Evolutionary conservation across 768 basidiomycete species (phyloP).

Genomic region (Multifurca ochricompacta): DNA sequence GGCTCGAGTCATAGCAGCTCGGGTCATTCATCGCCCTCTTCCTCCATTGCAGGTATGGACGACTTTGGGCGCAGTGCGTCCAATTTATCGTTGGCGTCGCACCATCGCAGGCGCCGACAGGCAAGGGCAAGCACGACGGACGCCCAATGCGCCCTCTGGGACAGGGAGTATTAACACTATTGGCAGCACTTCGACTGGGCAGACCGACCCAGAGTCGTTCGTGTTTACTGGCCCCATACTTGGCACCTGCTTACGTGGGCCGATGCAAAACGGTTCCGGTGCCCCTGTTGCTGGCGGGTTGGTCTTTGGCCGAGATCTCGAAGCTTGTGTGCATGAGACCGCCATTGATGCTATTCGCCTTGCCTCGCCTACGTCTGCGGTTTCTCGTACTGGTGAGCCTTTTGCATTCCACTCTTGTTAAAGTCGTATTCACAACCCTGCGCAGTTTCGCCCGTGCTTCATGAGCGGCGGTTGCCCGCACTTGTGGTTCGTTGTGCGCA

Average conservation of each 20-base stretch:
- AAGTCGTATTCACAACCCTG: neutral
- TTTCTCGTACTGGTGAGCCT: constrained; percentile 1
- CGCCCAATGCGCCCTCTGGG: constrained; percentile 54
- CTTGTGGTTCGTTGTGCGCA: constrained; percentile 77
- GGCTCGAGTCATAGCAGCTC: constrained; percentile 4
- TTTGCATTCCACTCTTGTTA: constrained; percentile 9
- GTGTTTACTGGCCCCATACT: constrained; percentile 39
- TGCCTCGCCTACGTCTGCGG: constrained; percentile 5
- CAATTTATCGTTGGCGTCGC: constrained; percentile 17
- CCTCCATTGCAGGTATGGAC: constrained; percentile 20
- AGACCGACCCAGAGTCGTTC: constrained; percentile 40
- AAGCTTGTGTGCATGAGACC: constrained; percentile 48
- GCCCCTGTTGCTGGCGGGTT: constrained; percentile 35
- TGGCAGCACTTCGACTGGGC: constrained; percentile 40
- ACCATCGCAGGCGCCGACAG: constrained; percentile 11
- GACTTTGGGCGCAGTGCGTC: constrained; percentile 19
- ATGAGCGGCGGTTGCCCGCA: constrained; percentile 48
- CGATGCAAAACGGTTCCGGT: constrained; percentile 33
- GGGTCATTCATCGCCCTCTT: constrained; percentile 33
- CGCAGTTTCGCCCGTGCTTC: constrained; percentile 5
- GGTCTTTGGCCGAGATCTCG: constrained; percentile 62
- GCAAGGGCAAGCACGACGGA: constrained; percentile 39
- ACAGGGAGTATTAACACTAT: constrained; percentile 29
- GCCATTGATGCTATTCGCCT: constrained; percentile 31
- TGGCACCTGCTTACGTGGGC: constrained; percentile 50